phyloP scores from a whole-genome alignment of 371 early-diverging fungal genomes.

The Rhizopus stolonifer region DNA sequence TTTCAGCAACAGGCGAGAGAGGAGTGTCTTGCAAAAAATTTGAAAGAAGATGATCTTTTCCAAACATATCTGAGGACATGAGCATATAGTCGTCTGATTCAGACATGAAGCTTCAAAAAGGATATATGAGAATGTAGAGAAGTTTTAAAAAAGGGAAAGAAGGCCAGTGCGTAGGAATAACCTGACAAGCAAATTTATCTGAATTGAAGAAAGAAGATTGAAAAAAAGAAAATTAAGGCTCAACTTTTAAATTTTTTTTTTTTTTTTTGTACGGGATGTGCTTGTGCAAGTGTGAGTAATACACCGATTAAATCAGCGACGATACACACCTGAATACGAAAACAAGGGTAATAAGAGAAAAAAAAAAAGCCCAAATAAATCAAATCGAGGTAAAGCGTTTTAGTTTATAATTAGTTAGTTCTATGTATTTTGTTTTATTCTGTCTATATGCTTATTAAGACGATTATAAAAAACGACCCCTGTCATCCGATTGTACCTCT shows the following conservation, averaged over 20 bases:
- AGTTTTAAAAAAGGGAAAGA: no score
- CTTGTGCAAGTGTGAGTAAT: conserved; percentile 3
- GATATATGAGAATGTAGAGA: no score
- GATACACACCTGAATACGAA: conserved; percentile 6
- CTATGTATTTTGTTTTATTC: no score
- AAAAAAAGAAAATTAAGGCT: neutral
- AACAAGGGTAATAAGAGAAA: conserved; percentile 5
- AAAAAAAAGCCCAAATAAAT: conserved; percentile 2
- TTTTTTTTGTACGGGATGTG: neutral
- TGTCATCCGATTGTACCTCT: no score
- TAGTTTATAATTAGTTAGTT: neutral
- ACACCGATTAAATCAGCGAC: neutral
- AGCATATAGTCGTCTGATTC: conserved; percentile 32
- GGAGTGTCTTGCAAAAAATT: conserved; percentile 25
- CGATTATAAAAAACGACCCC: no score
- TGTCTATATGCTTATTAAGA: no score
- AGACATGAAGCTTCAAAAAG: conserved; percentile 14
- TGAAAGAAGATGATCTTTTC: conserved; percentile 28
- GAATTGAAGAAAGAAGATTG: neutral
- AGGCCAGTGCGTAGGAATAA: neutral
- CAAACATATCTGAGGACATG: conserved; percentile 26
- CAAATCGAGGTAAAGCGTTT: neutral
- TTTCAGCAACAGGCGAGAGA: conserved; percentile 22
- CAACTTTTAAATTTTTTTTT: neutral
- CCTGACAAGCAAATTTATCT: neutral